Base-by-base conservation (phyloP, 306 rosid species). In the Pterocarpus santalinus region DNA sequence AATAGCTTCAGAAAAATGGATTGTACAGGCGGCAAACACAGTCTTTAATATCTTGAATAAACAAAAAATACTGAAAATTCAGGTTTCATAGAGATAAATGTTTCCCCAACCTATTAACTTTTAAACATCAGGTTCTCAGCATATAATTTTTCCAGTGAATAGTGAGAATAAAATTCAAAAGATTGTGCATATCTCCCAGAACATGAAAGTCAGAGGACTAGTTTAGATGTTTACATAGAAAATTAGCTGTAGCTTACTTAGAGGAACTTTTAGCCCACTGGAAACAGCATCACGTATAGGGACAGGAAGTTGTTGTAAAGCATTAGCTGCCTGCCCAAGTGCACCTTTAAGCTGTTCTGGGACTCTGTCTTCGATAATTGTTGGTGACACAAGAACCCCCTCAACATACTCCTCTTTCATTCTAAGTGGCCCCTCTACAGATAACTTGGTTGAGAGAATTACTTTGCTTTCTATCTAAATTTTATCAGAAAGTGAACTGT, bases 381-480 rank as follows among this genome's bases (percentile, higher is more conserved):
- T 89, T 28, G 99, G 99, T 17, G 86, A 75, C 87, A 88, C 97
- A 22, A 93, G 74, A 85, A 85, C 68, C 83, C 96, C 97, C 84
- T 95, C 99, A 67, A 83, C 90, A 80, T 88, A 93, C 86, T 93
- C 97, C 91, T 93, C 99, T 86, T 88, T 95, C 93, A 95, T 70
- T 75, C 99, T 90, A 85, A 95, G 91, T 41, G 99, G 94, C 17
- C 99, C 99, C 87, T 95, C 99, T 69, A 95, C 94, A 39, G 90
- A 71, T 80, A 95, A 85, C 88, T 80, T 93, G 76, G 91, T 86
- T 73, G 92, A 88, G 76, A 95, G 86, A 75, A 73, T 71, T 78
- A 93, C 36, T 82, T 83, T 92, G 92, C 80, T 88, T 81, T 95
- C 97, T 51, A 95, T 87, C 99, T 95, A 89, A 89, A 84, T 58